A percentile compares a stretch with the other conserved stretches of the same genome.
phyloP scores from a whole-genome alignment of 208 protist genomes.

The Herpetomonas tarakana region DNA sequence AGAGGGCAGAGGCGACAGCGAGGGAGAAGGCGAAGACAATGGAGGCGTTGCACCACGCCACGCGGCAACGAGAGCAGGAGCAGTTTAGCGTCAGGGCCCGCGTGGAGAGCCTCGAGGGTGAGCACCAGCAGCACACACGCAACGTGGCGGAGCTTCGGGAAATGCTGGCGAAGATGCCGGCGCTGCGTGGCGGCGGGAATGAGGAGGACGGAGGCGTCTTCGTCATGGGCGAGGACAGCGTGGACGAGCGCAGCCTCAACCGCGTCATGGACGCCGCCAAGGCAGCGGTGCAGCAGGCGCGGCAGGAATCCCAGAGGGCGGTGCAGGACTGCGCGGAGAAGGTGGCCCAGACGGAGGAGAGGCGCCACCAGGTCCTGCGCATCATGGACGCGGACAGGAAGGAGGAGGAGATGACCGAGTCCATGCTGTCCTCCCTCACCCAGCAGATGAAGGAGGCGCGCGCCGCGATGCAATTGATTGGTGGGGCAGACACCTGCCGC shows the following conservation, averaged over 20 bases:
- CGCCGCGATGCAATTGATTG: neutral
- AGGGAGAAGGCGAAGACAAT: conserved; percentile 26
- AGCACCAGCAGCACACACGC: conserved; percentile 43
- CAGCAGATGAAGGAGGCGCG: conserved; percentile 16
- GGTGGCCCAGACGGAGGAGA: conserved; percentile 24
- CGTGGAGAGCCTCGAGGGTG: conserved; percentile 45
- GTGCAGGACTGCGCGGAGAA: conserved; percentile 11
- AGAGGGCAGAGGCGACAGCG: conserved; percentile 25
- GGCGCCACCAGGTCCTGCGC: conserved; percentile 23
- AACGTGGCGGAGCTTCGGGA: conserved; percentile 30
- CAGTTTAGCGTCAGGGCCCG: conserved; percentile 27
- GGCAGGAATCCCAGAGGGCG: conserved; percentile 5
- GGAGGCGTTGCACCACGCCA: conserved; percentile 17
- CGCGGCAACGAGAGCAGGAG: conserved; percentile 32
- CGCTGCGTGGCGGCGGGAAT: neutral
- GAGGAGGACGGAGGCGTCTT: conserved; percentile 17
- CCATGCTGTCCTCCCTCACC: conserved; percentile 7
- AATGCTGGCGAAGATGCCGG: conserved; percentile 14
- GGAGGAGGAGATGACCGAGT: conserved; percentile 60
- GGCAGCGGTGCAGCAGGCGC: conserved; percentile 14
- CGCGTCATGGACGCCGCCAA: conserved; percentile 22
- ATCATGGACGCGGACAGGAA: conserved; percentile 44
- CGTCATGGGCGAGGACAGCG: conserved; percentile 30
- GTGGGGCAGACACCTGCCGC: neutral
- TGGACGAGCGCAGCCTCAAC: conserved; percentile 43